phyloP scores from a whole-genome alignment of 768 basidiomycete species.

The Russula griseocarnosa region DNA sequence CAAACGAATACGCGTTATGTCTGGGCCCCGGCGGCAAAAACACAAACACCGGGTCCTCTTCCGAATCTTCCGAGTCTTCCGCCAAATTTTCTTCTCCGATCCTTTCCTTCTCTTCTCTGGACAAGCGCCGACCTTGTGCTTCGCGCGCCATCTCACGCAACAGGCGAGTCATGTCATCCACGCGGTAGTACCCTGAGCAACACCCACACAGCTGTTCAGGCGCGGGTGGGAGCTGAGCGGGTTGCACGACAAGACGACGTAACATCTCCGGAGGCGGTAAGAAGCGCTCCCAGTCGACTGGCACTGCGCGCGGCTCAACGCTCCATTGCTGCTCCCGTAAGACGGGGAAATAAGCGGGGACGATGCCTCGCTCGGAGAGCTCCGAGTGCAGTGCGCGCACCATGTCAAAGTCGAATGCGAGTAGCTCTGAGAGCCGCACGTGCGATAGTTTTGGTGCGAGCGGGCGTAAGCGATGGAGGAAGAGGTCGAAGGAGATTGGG shows the following conservation, averaged over 20 bases:
- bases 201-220: constrained; percentile 26
- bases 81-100: too few species aligned
- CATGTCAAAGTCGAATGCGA: constrained; percentile 27
- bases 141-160: constrained; percentile 26
- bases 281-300: constrained; percentile 24
- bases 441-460: constrained; percentile 23
- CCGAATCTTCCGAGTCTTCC: background rate
- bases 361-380: constrained; percentile 26
- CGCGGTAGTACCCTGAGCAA: constrained; percentile 27
- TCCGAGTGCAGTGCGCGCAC: constrained; percentile 23
- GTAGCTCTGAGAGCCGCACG: constrained; percentile 28
- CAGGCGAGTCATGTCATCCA: constrained; percentile 25
- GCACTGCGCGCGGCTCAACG: constrained; percentile 20
- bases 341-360: constrained; percentile 15
- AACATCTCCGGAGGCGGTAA: constrained; percentile 14
- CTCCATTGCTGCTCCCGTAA: constrained; percentile 18
- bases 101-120: background rate
- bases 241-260: constrained; percentile 22
- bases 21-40: constrained; percentile 22
- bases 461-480: constrained; percentile 24
- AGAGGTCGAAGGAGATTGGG: constrained; percentile 25
- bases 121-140: background rate
- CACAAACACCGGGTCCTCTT: constrained; percentile 10
- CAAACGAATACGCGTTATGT: constrained; percentile 20
- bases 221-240: constrained; percentile 17